phyloP scores from a whole-genome alignment of 768 basidiomycete genomes.

The Termitomyces sp. region DNA sequence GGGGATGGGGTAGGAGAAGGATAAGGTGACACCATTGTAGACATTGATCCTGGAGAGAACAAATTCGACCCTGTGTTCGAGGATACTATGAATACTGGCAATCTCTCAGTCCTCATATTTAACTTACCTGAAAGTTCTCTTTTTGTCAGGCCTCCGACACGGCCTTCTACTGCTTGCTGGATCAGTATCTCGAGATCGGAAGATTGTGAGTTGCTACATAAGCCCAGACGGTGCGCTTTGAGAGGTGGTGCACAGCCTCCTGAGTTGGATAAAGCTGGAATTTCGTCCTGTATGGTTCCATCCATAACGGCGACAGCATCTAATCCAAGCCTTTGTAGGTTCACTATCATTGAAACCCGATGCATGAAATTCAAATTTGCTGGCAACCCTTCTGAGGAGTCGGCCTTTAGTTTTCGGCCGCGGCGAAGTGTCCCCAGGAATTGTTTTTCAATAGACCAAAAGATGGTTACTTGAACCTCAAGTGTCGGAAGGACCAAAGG shows the following conservation, averaged over 20 bases:
- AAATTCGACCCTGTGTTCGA: too few relatives aligned
- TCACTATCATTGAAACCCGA: background rate
- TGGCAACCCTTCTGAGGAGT: background rate
- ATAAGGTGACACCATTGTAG: too few relatives aligned
- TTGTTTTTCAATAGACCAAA: conserved; percentile 1
- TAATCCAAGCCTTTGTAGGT: background rate
- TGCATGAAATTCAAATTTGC: conserved; percentile 2
- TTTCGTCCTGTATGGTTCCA: background rate
- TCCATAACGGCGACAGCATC: background rate
- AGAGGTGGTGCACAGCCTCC: background rate
- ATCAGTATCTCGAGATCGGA: background rate
- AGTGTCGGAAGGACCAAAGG: background rate
- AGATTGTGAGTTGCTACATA: background rate
- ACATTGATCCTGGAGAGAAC: too few relatives aligned
- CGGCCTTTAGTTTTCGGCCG: too few relatives aligned
- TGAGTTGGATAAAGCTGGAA: background rate
- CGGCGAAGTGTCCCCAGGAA: background rate
- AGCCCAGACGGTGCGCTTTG: background rate
- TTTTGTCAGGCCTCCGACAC: background rate
- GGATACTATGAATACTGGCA: too few relatives aligned
- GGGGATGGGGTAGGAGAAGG: too few relatives aligned
- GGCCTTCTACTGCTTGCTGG: background rate
- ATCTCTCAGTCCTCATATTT: too few relatives aligned
- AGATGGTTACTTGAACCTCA: background rate
- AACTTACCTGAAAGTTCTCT: background rate